Base-by-base conservation (phyloP, 1,139 yeast genomes). In the Suhomyces chickasaworum region DNA sequence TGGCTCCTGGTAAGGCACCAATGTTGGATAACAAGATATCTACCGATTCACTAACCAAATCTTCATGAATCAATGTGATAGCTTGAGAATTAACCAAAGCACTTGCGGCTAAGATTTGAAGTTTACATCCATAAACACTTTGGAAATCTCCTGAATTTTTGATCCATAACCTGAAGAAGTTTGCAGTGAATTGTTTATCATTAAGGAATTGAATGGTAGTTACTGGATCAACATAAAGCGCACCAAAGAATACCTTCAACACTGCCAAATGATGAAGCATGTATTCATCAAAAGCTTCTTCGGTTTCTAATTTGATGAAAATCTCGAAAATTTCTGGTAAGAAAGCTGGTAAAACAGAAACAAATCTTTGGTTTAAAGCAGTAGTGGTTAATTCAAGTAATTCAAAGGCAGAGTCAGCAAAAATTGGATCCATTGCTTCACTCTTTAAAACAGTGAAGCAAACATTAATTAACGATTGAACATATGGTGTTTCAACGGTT, bases 101-200 rank as follows among this genome's bases (percentile, higher is more conserved):
- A 45, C 71, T 57, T 29, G 69, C 58, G 1, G 80, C 71, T 56
- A 79, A 62, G 5, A 78, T 72, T 59, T 80, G 83, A 38, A 80
- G 64, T 56, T 80, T 80, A 52, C 82, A 71, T 20, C 83, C 84
- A 51, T 78, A 79, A 16, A 79, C 84, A 57, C 82, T 78, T 52
- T 72, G 77, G 64, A 78, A 75, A 51, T 72, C 74, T 27, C 63
- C 71, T 31, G 75, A 68, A 54, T 77, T 66, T 51, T 74, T 69
- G 51, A 78, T 66, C 83, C 83, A 79, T 49, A 78, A 64, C 50
- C 73, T 71, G 59, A 69, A 69, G 53, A 77, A 75, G 34, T 66
- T 59, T 31, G 61, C 59, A 7, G 66, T 59, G 53, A 75, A 73
- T 13, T 66, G 64, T 46, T 73, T 68, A 22, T 69, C 71, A 35